Conservation (phyloP, 1,284 basidiomycete genomes). For the Irpex sp. region DNA sequence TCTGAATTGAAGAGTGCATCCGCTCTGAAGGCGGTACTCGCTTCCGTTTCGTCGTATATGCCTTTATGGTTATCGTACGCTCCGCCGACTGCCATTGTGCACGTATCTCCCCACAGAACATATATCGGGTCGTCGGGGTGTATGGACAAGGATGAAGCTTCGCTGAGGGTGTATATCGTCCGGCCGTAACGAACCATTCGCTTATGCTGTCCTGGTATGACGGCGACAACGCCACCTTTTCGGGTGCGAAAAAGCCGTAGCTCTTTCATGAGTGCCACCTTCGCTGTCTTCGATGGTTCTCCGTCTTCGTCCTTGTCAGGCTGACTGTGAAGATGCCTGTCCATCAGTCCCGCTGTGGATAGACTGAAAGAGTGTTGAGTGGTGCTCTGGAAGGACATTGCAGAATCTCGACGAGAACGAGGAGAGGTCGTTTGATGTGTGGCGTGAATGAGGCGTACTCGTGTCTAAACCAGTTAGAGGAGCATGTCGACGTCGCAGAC, state of each 20-base stretch:
- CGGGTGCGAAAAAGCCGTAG: background rate
- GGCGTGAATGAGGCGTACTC: background rate
- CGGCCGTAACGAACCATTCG: background rate
- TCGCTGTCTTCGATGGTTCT: background rate
- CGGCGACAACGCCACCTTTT: background rate
- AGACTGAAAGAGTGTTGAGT: background rate
- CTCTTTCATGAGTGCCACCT: background rate
- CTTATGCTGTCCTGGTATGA: background rate
- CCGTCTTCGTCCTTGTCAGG: background rate
- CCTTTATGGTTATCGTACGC: background rate
- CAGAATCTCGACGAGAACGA: background rate
- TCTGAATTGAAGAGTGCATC: background rate
- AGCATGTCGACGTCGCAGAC: background rate
- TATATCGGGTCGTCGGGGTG: background rate
- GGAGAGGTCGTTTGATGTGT: background rate
- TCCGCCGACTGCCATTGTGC: background rate
- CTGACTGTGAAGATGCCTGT: background rate
- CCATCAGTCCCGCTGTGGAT: constrained; percentile 9
- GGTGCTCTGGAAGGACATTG: background rate
- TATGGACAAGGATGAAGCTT: background rate
- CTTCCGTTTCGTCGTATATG: background rate
- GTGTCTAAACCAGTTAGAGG: background rate
- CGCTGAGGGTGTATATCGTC: background rate
- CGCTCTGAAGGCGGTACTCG: too few relatives aligned
- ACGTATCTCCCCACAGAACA: background rate